A percentile compares a stretch with the other conserved stretches of the same genome.
phyloP scores from a whole-genome alignment of 345 rosid genomes.

The Eucalyptus pumila region DNA sequence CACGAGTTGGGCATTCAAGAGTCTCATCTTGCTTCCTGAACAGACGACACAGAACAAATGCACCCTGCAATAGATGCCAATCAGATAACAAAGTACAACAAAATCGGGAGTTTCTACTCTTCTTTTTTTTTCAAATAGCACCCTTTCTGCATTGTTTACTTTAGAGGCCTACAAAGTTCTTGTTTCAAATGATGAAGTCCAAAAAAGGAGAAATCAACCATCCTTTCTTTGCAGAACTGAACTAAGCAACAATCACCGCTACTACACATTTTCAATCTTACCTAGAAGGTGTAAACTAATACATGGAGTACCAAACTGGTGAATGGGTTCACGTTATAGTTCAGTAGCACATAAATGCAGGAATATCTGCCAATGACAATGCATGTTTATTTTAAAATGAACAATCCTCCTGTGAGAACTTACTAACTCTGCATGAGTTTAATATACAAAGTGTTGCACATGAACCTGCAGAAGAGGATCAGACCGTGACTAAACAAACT shows the following conservation, averaged over 20 bases:
- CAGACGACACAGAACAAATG: slow-evolving; percentile 30
- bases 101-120: neutral
- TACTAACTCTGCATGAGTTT: neutral
- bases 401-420: neutral
- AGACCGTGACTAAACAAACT: neutral
- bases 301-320: neutral
- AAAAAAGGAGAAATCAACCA: neutral
- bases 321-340: neutral
- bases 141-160: neutral
- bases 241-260: neutral
- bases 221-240: neutral
- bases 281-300: neutral
- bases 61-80: slow-evolving; percentile 2
- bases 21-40: slow-evolving; percentile 22
- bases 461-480: neutral
- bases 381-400: neutral
- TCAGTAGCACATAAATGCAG: neutral
- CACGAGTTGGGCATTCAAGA: neutral
- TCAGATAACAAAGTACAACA: neutral
- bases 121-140: neutral
- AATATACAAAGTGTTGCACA: neutral
- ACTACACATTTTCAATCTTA: neutral
- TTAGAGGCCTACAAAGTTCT: neutral
- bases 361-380: neutral
- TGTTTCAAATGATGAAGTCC: neutral